Conservation (phyloP, 2,329 filamentous ascomycete species). For the Colletotrichum endophyticum region DNA sequence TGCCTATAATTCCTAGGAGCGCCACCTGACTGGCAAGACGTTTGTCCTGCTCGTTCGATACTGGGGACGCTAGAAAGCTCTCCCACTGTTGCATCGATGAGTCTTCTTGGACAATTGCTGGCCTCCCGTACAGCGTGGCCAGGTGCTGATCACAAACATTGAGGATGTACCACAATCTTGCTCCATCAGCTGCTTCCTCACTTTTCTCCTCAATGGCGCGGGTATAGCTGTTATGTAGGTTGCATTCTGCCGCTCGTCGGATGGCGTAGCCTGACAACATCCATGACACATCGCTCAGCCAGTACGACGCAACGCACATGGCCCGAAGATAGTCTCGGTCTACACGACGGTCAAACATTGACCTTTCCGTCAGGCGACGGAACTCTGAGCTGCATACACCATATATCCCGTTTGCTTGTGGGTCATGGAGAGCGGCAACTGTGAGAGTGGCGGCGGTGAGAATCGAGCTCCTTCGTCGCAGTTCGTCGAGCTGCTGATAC, state of each 20-base stretch:
- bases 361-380: conserved; percentile 55
- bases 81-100: conserved; percentile 62
- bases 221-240: conserved; percentile 47
- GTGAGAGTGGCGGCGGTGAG: conserved; percentile 61
- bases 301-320: conserved; percentile 65
- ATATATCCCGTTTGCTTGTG: conserved; percentile 55
- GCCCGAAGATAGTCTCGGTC: conserved; percentile 59
- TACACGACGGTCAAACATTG: conserved; percentile 38
- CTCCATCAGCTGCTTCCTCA: conserved; percentile 54
- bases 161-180: conserved; percentile 65
- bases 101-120: conserved; percentile 63
- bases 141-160: conserved; percentile 68
- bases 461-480: conserved; percentile 59
- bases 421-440: conserved; percentile 63
- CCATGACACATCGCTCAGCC: conserved; percentile 68
- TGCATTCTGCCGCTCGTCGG: conserved; percentile 52
- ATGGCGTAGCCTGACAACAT: conserved; percentile 62
- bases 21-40: conserved; percentile 63
- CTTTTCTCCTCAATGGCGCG: conserved; percentile 40
- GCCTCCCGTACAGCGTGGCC: conserved; percentile 64
- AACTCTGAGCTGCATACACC: conserved; percentile 60
- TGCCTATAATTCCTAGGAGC: conserved; percentile 61
- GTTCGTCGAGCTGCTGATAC: conserved; percentile 52
- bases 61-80: conserved; percentile 54
- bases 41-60: conserved; percentile 58